Percentiles rank a stretch among this genome's conserved stretches.
These are phyloP conservation scores for Pseudohalonectria lignicola DNA, from an alignment of 2,329 filamentous ascomycete species.

Conservation along the genomic window DNA sequence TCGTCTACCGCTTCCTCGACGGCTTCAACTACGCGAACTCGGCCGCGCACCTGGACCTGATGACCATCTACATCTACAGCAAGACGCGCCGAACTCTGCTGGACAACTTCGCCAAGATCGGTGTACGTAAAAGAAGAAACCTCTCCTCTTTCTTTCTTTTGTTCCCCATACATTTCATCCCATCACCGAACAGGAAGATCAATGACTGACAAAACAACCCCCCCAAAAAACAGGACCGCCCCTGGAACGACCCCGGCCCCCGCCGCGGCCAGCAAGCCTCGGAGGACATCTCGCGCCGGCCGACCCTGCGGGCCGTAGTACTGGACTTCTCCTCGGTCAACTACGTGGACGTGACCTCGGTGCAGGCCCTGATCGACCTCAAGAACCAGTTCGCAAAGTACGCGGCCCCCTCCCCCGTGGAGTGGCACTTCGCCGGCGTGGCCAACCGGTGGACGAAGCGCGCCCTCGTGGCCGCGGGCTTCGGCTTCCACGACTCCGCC, in stretches of 20 bases:
- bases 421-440: constrained; percentile 94
- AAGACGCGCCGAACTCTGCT: constrained; percentile 27
- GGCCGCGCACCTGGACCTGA: constrained; percentile 30
- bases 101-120: constrained; percentile 20
- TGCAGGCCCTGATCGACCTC: constrained; percentile 88
- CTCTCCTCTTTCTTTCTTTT: too few relatives aligned
- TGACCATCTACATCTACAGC: constrained; percentile 26
- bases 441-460: constrained; percentile 93
- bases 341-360: constrained; percentile 84
- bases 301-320: constrained; percentile 52
- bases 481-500: constrained; percentile 38
- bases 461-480: constrained; percentile 75
- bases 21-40: constrained; percentile 42
- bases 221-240: constrained; percentile 24
- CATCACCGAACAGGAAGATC: too few relatives aligned
- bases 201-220: not conserved
- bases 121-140: constrained; percentile 14
- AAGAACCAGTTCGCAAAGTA: constrained; percentile 89
- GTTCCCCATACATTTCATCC: not conserved
- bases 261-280: constrained; percentile 16
- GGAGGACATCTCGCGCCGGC: constrained; percentile 1
- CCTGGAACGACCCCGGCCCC: constrained; percentile 43
- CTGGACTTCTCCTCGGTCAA: constrained; percentile 91
- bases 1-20: constrained; percentile 40
- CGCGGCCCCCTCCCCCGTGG: constrained; percentile 66